A percentile compares a stretch with the other conserved stretches of the same genome.
phyloP scores from a whole-genome alignment of 108 stramenopile genomes.

The Tribonema minus region DNA sequence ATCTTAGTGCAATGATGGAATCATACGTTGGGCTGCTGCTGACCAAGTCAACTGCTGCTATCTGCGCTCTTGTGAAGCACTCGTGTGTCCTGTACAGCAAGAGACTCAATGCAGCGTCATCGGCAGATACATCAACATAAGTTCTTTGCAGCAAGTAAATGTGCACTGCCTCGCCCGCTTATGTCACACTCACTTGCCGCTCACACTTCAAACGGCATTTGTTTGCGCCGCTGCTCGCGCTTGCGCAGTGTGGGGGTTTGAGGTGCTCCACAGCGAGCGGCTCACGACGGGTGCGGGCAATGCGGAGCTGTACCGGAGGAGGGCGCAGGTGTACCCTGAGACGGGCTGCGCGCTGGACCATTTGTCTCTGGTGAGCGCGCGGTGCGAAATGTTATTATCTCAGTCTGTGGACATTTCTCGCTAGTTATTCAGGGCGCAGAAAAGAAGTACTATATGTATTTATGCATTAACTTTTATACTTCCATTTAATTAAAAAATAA shows the following conservation, averaged over 20 bases:
- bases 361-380: slow-evolving; percentile 21
- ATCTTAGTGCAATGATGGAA: too few relatives aligned
- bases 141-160: not conserved
- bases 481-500: too few relatives aligned
- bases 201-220: not conserved
- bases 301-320: slow-evolving; percentile 14
- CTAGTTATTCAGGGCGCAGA: too few relatives aligned
- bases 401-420: too few relatives aligned
- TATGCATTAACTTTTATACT: too few relatives aligned
- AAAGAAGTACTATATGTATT: too few relatives aligned
- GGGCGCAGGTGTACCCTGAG: slow-evolving; percentile 27
- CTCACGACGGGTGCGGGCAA: not conserved
- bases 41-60: too few relatives aligned
- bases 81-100: not conserved
- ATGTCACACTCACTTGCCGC: not conserved
- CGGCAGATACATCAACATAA: not conserved
- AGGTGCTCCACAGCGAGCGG: slow-evolving; percentile 21
- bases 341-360: slow-evolving; percentile 32
- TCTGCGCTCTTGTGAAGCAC: not conserved
- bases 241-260: slow-evolving; percentile 32
- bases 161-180: not conserved
- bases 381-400: too few relatives aligned
- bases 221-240: too few relatives aligned
- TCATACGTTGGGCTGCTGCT: too few relatives aligned
- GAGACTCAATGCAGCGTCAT: not conserved